Percentiles rank a stretch among this genome's conserved stretches.
Conservation (phyloP, 1,284 basidiomycete genomes). For the Xanthoconium separans region DNA sequence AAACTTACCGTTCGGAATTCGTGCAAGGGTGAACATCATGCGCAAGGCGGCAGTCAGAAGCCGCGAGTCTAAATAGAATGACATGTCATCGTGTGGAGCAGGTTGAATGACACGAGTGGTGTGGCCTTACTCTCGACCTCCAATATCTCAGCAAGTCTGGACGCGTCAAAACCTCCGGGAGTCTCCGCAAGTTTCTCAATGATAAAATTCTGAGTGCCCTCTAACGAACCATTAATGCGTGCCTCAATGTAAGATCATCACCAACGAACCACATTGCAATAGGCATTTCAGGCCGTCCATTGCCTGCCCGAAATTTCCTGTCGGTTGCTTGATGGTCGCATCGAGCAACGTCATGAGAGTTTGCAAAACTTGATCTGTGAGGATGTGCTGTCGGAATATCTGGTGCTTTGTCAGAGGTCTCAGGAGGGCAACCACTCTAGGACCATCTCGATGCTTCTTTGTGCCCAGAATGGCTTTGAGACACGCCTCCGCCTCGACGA, state of each 20-base stretch:
- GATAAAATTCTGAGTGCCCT: conserved; percentile 4
- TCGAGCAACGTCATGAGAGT: conserved; percentile 18
- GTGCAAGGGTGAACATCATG: conserved; percentile 18
- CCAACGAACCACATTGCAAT: conserved; percentile 18
- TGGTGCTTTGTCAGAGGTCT: conserved; percentile 18
- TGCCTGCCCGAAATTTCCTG: conserved; percentile 16
- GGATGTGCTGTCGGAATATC: conserved; percentile 12
- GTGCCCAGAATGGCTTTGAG: conserved; percentile 11
- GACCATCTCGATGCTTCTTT: conserved; percentile 15
- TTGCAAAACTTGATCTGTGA: conserved; percentile 17
- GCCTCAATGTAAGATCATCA: not conserved
- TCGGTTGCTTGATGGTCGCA: conserved; percentile 1
- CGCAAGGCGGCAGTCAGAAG: conserved; percentile 17
- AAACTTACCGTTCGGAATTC: conserved; percentile 11
- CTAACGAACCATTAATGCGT: conserved; percentile 8
- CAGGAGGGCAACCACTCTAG: conserved; percentile 26
- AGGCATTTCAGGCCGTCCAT: conserved; percentile 26
- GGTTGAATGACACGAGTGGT: not conserved
- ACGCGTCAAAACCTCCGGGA: not conserved
- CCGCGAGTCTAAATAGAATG: conserved; percentile 8
- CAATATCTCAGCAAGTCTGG: conserved; percentile 20
- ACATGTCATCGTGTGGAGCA: not conserved
- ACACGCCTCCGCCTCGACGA: conserved; percentile 8
- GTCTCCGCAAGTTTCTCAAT: conserved; percentile 8
- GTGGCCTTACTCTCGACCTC: conserved; percentile 7